These are phyloP conservation scores for Tuber brumale DNA, from an alignment of 495 filamentous ascomycete species.

Conservation along the genomic window DNA sequence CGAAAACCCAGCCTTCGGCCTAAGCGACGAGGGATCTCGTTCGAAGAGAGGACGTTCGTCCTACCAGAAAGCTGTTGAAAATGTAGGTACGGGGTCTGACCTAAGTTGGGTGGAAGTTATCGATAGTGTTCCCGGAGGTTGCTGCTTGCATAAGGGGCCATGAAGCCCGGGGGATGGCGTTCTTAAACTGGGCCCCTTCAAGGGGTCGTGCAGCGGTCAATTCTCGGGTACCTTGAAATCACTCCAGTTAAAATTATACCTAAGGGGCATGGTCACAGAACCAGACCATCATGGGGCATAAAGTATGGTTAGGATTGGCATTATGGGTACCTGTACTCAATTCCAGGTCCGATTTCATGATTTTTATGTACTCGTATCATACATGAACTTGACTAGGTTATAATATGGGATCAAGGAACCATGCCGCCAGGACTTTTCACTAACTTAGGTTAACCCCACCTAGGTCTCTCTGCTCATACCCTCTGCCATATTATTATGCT, in stretches of 20 bases:
- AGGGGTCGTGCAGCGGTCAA: not conserved
- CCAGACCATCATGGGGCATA: not conserved
- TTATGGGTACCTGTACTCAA: not conserved
- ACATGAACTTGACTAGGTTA: not conserved
- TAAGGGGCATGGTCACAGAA: not conserved
- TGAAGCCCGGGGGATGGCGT: not conserved
- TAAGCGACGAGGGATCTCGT: not conserved
- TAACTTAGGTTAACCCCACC: not conserved
- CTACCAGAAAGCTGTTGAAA: not conserved
- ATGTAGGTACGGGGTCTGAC: not conserved
- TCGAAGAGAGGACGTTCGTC: not conserved
- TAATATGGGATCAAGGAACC: not conserved
- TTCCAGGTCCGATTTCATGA: not conserved
- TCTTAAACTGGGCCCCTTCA: not conserved
- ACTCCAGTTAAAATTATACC: not conserved
- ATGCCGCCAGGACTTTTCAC: not conserved
- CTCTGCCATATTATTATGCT: no score
- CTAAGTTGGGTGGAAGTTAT: not conserved
- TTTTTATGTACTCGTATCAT: not conserved
- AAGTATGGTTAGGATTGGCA: not conserved
- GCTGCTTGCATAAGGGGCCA: not conserved
- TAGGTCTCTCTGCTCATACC: not conserved
- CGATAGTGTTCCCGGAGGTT: not conserved
- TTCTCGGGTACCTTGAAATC: not conserved
- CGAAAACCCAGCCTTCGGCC: not conserved